A percentile compares a stretch with the other conserved stretches of the same genome.
Evolutionary conservation across 306 rosid species (phyloP).

Genomic region (Calophaca sinica): DNA sequence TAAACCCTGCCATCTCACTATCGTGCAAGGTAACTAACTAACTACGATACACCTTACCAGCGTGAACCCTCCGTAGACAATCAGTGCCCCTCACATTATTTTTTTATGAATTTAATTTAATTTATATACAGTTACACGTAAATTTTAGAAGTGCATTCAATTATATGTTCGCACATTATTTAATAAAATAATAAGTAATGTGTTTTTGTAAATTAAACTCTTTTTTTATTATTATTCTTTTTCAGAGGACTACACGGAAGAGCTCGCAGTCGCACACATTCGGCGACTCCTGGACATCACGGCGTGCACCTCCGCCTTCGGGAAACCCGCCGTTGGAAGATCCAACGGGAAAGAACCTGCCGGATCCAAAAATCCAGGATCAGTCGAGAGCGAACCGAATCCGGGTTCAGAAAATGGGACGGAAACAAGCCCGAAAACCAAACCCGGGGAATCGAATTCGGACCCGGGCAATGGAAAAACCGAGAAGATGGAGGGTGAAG

Average conservation of each 20-base stretch:
- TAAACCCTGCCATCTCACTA: constrained; percentile 82
- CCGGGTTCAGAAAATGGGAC: constrained; percentile 49
- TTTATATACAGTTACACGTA: too few relatives aligned
- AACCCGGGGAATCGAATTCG: constrained; percentile 45
- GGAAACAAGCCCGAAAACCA: constrained; percentile 40
- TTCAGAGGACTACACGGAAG: constrained; percentile 84
- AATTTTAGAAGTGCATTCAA: too few relatives aligned
- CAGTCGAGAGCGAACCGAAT: constrained; percentile 44
- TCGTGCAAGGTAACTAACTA: constrained; percentile 68
- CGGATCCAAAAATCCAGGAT: constrained; percentile 48
- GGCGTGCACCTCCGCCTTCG: constrained; percentile 79
- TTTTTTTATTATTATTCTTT: too few relatives aligned
- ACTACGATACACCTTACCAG: background rate
- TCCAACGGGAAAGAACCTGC: constrained; percentile 50
- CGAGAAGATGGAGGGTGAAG: constrained; percentile 56
- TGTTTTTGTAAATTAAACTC: too few relatives aligned
- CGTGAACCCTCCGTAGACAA: constrained; percentile 24
- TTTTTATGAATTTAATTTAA: too few relatives aligned
- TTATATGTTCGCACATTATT: too few relatives aligned
- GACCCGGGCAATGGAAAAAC: constrained; percentile 42
- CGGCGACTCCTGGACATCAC: constrained; percentile 86
- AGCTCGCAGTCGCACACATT: constrained; percentile 71
- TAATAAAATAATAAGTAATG: too few relatives aligned
- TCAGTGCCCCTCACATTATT: background rate
- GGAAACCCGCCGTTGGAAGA: constrained; percentile 50